Evolutionary conservation across 768 basidiomycete genomes (phyloP), one percentile per base, ranked within the genome.

Genomic region (Clavaria fumosa): DNA sequence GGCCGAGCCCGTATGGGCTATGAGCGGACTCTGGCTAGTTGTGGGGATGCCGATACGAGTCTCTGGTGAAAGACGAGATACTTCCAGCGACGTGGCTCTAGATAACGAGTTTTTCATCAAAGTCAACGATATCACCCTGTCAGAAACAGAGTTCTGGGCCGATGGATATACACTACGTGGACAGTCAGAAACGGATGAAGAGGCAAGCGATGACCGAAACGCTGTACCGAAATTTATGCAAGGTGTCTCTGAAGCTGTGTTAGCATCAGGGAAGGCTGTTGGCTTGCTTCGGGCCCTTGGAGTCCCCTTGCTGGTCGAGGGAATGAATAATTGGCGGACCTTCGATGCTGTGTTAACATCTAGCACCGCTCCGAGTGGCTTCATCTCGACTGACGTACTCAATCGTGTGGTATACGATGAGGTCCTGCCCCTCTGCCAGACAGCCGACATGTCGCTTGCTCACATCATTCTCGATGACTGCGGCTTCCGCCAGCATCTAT

Each of bases 81-180:
- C 42, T 33, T 15, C 34, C 21, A 48, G 45, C 12, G 51, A 54
- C 10, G 59, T 56, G 34, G 62, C 61, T 30, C 59, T 78, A 1
- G 74, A 78, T 14, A 75, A 77, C 7, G 84, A 89, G 48, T 85
- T 85, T 56, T 86, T 88, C 54, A 72, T 89, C 32, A 78, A 80
- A 48, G 69, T 70, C 43, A 82, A 69, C 47, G 75, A 73, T 14
- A 50, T 67, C 31, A 67, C 67, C 1, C 50, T 78, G 15, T 43
- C 72, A 48, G 77, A 80, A 47, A 77, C 75, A 0, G 80, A 85
- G 39, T 84, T 84, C 49, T 89, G 84, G 84, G 59, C 65, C 21
- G 74, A 81, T 28, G 80, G 78, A 0, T 85, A 78, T 53, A 58
- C 59, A 2, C 51, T 84, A 42, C 57, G 75, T 33, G 57, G 56